phyloP scores from a whole-genome alignment of 768 basidiomycete genomes.

The Auricularia sp. region DNA sequence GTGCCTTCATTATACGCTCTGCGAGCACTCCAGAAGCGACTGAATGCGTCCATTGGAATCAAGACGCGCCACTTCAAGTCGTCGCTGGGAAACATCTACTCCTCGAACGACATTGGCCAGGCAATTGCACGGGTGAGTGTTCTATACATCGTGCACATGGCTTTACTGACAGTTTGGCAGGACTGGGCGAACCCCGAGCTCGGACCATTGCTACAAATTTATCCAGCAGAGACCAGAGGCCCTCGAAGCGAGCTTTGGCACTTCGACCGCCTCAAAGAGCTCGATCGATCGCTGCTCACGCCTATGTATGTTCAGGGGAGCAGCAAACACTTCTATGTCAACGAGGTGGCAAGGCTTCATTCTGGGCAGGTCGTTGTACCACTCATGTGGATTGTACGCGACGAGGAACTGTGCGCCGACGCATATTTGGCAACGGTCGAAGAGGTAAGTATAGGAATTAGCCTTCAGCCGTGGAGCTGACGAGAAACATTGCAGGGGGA shows the following conservation, averaged over 20 bases:
- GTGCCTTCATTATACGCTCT: too few species aligned
- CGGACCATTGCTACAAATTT: not conserved
- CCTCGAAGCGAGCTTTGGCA: not conserved
- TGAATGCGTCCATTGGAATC: too few species aligned
- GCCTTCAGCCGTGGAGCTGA: too few species aligned
- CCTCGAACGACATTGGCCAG: too few species aligned
- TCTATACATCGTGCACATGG: too few species aligned
- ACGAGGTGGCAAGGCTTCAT: conserved; percentile 16
- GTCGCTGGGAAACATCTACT: too few species aligned
- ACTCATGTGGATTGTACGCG: conserved; percentile 13
- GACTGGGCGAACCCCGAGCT: conserved; percentile 2
- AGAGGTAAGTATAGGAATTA: too few species aligned
- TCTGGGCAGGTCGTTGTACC: conserved; percentile 14
- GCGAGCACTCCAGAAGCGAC: too few species aligned
- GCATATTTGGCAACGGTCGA: not conserved
- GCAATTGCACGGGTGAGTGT: too few species aligned
- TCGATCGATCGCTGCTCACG: conserved; percentile 4
- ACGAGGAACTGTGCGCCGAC: conserved; percentile 1
- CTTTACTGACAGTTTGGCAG: not conserved
- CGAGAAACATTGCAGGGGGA: too few species aligned
- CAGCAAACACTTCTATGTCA: conserved; percentile 10
- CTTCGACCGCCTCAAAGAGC: not conserved
- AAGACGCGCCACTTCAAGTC: too few species aligned
- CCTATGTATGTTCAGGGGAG: conserved; percentile 9
- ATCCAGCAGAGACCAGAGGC: not conserved